Evolutionary conservation across 176 grass and related monocot genomes (phyloP).

Genomic region (Phragmites australis): DNA sequence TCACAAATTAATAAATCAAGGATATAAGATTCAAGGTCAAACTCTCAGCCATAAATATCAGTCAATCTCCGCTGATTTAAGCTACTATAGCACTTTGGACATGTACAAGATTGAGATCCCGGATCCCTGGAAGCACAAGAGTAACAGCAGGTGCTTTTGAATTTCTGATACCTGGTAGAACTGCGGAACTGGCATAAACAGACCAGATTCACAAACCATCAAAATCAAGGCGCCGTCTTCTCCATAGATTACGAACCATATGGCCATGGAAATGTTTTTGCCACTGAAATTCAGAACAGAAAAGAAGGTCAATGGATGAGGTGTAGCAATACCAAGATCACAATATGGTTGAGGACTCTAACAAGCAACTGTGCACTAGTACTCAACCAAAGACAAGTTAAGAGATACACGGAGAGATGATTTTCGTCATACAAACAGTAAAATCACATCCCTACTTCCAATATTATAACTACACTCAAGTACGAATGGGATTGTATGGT

Average conservation of each 20-base stretch:
- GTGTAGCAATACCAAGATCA: background rate
- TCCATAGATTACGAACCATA: slow-evolving; percentile 40
- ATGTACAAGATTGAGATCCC: slow-evolving; percentile 23
- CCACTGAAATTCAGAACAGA: slow-evolving; percentile 52
- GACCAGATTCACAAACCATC: background rate
- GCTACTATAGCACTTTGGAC: slow-evolving; percentile 19
- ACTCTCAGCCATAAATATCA: slow-evolving; percentile 21
- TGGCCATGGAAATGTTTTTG: slow-evolving; percentile 51
- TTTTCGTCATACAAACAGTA: background rate
- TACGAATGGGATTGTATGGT: background rate
- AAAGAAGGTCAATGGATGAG: background rate
- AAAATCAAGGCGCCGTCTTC: background rate
- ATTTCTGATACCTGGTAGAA: background rate
- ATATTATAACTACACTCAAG: background rate
- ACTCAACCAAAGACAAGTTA: background rate
- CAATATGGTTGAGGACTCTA: background rate
- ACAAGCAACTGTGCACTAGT: background rate
- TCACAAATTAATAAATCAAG: slow-evolving; percentile 25
- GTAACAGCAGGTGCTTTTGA: background rate
- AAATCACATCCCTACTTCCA: background rate
- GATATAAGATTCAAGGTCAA: slow-evolving; percentile 10
- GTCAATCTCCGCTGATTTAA: background rate
- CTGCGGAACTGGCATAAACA: background rate
- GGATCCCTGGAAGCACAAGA: slow-evolving; percentile 16
- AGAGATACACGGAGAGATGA: background rate